phyloP scores from a whole-genome alignment of 2,329 filamentous ascomycete species.

The Arthroderma sp. region DNA sequence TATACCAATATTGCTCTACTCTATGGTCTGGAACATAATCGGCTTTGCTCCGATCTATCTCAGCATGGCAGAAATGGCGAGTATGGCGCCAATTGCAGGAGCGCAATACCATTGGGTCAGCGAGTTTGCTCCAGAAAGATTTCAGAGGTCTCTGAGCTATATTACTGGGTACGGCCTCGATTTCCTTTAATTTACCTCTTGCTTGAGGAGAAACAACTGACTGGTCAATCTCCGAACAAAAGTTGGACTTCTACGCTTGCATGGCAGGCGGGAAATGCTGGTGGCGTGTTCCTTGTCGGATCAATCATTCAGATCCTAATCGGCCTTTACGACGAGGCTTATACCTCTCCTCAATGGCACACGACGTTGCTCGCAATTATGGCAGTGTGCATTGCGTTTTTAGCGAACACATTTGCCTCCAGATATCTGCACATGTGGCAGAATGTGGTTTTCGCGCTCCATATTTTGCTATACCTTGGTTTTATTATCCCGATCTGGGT shows the following conservation, averaged over 20 bases:
- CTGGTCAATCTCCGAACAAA: neutral
- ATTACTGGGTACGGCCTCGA: slow-evolving; percentile 13
- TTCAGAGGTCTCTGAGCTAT: slow-evolving; percentile 22
- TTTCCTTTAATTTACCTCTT: neutral
- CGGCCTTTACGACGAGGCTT: slow-evolving; percentile 26
- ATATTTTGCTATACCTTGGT: slow-evolving; percentile 33
- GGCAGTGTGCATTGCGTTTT: slow-evolving; percentile 26
- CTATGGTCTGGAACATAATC: slow-evolving; percentile 9
- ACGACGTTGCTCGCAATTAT: slow-evolving; percentile 35
- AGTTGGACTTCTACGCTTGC: slow-evolving; percentile 32
- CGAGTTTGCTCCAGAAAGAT: slow-evolving; percentile 20
- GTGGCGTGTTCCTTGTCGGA: slow-evolving; percentile 32
- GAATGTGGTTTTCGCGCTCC: slow-evolving; percentile 36
- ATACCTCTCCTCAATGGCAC: slow-evolving; percentile 30
- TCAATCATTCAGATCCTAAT: slow-evolving; percentile 31
- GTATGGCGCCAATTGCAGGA: slow-evolving; percentile 22
- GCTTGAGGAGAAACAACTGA: neutral
- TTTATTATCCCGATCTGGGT: slow-evolving; percentile 26
- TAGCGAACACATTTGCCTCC: slow-evolving; percentile 33
- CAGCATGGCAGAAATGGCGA: slow-evolving; percentile 8
- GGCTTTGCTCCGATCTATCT: slow-evolving; percentile 9
- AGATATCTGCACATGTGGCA: slow-evolving; percentile 38
- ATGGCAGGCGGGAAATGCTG: slow-evolving; percentile 35
- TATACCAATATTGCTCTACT: slow-evolving; percentile 6
- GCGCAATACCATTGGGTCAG: slow-evolving; percentile 30